Base-by-base conservation (phyloP, 768 basidiomycete genomes). In the Kwoniella dejecticola region DNA sequence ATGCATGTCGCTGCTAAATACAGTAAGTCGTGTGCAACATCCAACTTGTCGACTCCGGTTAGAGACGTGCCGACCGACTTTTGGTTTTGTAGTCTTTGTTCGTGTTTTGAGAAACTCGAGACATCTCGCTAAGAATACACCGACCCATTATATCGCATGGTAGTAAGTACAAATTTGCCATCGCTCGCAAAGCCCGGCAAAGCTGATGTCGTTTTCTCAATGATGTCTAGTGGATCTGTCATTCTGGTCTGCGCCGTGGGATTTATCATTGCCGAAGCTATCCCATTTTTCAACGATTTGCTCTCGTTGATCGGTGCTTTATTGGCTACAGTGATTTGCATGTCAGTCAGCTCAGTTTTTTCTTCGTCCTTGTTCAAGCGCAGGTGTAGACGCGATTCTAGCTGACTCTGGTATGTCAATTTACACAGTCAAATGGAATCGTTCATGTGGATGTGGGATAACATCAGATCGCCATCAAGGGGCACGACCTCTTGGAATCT, bases 391-490 rank as follows among this genome's bases (percentile, higher is more conserved):
- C 24, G n/a, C n/a, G n/a, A n/a, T n/a, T n/a, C n/a, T n/a, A n/a
- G n/a, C n/a, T n/a, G n/a, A n/a, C n/a, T n/a, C n/a, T n/a, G n/a
- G n/a, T n/a, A 23, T 56, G 21, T 26, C 47, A 49, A 46, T 8
- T 38, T 8, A 38, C 36, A 38, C 17, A 60, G 70, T 26, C 57
- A 67, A 42, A 54, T 66, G 6, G 65, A 69, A 50, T 63, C 64
- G 11, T 67, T 48, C 60, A 74, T 77, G 75, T 77, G 72, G 72
- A 62, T 77, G 38, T 70, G 67, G 64, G 67, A 71, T 48, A 61
- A 67, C 59, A 63, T 45, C 26, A 33, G 49, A 29, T 33, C 44
- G 15, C 54, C 54, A 19, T 17, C 30, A 8, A 42, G 56, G 38
- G 49, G 58, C 17, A 49, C 53, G 1, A 5, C 27, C 1, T 26